Percentiles rank a stretch among this genome's conserved stretches.
Evolutionary conservation across 495 filamentous ascomycete species (phyloP).

Genomic region (Staphylotrichum longicolle): DNA sequence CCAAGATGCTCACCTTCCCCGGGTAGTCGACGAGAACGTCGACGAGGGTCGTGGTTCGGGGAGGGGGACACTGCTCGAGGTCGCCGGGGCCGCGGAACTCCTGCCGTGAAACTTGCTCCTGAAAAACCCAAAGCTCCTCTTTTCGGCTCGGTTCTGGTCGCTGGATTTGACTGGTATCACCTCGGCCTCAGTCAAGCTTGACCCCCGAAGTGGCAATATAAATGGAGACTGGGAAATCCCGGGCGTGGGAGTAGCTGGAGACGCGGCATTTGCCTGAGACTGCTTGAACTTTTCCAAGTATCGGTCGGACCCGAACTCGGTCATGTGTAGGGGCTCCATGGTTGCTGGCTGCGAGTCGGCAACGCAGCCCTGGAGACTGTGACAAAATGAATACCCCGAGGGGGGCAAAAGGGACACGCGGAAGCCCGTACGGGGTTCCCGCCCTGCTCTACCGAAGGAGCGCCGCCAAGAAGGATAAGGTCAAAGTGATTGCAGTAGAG

Average conservation of each 20-base stretch:
- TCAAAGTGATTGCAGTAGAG: conserved; percentile 34
- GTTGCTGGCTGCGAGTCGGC: conserved; percentile 22
- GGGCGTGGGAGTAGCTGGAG: conserved; percentile 20
- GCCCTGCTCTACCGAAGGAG: conserved; percentile 38
- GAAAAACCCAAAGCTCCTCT: conserved; percentile 33
- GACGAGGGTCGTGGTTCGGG: conserved; percentile 24
- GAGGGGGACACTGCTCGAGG: conserved; percentile 17
- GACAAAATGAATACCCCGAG: conserved; percentile 25
- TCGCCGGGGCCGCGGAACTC: conserved; percentile 1
- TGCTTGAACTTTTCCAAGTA: conserved; percentile 53
- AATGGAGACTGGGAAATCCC: conserved; percentile 34
- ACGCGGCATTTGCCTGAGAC: conserved; percentile 32
- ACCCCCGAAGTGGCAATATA: conserved; percentile 42
- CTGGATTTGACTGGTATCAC: conserved; percentile 22
- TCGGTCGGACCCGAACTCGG: conserved; percentile 57
- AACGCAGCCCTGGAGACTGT: conserved; percentile 25
- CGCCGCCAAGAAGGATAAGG: conserved; percentile 32
- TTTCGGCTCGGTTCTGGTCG: conserved; percentile 40
- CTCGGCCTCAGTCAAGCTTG: conserved; percentile 31
- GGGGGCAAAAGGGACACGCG: conserved; percentile 16
- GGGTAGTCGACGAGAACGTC: conserved; percentile 18
- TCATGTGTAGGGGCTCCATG: conserved; percentile 56
- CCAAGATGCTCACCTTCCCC: conserved; percentile 24
- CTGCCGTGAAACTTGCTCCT: conserved; percentile 33
- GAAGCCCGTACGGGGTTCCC: conserved; percentile 11